Evolutionary conservation across 768 basidiomycete species (phyloP), one percentile per base, ranked within the genome.

Genomic region (Serendipita sp.): DNA sequence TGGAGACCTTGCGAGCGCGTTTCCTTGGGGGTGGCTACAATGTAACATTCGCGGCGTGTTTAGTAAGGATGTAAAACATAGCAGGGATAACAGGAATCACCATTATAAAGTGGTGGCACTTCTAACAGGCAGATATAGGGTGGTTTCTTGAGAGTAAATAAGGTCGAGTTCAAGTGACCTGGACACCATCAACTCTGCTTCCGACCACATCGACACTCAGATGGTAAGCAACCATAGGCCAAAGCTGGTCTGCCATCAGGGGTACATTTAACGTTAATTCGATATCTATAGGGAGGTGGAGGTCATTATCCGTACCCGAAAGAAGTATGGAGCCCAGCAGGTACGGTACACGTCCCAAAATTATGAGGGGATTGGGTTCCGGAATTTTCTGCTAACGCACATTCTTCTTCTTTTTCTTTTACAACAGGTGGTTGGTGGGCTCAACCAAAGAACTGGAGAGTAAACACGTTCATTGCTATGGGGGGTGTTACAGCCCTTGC

Each of bases 371-470:
- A 18, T 8, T n/a, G n/a, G 48, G 18, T 32, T 51, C n/a, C 48
- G 8, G 48, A 18, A 18, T 51, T n/a, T n/a, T 32, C 23, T 5
- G 48, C 48, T 51, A 32, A 51, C n/a, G n/a, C 13, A 41, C 13
- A 41, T 15, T 63, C n/a, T 13, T n/a, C 15, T 23, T 15, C 48
- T n/a, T 32, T 13, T 18, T 46, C 18, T 46, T 46, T 46, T 46
- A 13, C 30, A n/a, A 64, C 69, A 91, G 91, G 93, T 77, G 93
- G 93, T 70, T 97, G 93, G 93, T 97, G 93, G 93, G 83, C 84
- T 41, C 83, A 90, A 18, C 93, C 93, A 4, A 77, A 83, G 28
- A 95, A 93, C 76, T 96, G 93, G 93, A 83, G 82, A 65, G 74
- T 83, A 32, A 94, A 93, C 77, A 95, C 93, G 2, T 82, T 81